These are phyloP conservation scores for Rhodotorula graminis DNA, from an alignment of 768 basidiomycete genomes.

Conservation along the genomic window DNA sequence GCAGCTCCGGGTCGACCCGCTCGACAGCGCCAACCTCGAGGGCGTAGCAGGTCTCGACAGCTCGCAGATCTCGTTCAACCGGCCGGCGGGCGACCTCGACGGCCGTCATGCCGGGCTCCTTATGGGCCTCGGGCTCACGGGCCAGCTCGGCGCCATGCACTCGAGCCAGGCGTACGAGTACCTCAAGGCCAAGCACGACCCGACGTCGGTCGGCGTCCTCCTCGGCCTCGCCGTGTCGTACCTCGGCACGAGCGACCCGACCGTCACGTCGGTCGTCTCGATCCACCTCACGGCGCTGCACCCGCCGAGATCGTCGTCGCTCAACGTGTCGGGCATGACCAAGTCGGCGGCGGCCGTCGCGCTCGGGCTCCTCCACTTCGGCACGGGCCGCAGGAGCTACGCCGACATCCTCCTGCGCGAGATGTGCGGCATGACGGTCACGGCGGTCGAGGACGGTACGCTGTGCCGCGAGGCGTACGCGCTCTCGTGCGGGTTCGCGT, in stretches of 20 bases:
- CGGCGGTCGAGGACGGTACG: constrained; percentile 74
- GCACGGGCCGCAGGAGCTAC: constrained; percentile 80
- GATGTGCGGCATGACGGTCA: constrained; percentile 69
- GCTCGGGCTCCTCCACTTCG: constrained; percentile 83
- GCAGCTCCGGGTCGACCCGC: constrained; percentile 66
- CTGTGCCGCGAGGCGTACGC: constrained; percentile 91
- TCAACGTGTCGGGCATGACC: constrained; percentile 82
- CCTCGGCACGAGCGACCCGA: constrained; percentile 73
- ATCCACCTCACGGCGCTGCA: constrained; percentile 90
- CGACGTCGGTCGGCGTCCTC: constrained; percentile 86
- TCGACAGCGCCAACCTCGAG: constrained; percentile 35
- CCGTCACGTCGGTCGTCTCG: constrained; percentile 83
- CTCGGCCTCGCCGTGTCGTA: constrained; percentile 90
- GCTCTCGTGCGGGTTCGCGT: constrained; percentile 77
- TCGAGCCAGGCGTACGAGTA: constrained; percentile 89
- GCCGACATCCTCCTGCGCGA: constrained; percentile 86
- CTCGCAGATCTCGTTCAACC: constrained; percentile 91
- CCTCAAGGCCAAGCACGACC: constrained; percentile 90
- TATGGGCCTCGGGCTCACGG: constrained; percentile 82
- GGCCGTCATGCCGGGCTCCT: constrained; percentile 96
- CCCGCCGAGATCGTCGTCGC: constrained; percentile 75
- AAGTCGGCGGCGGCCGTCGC: constrained; percentile 84
- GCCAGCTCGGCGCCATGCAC: constrained; percentile 75
- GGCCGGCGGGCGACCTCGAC: constrained; percentile 72
- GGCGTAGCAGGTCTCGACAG: constrained; percentile 58